Percentiles rank a stretch among this genome's conserved stretches.
These are phyloP conservation scores for Zygoascus meyerae DNA, from an alignment of 1,139 yeast genomes.

Conservation along the genomic window DNA sequence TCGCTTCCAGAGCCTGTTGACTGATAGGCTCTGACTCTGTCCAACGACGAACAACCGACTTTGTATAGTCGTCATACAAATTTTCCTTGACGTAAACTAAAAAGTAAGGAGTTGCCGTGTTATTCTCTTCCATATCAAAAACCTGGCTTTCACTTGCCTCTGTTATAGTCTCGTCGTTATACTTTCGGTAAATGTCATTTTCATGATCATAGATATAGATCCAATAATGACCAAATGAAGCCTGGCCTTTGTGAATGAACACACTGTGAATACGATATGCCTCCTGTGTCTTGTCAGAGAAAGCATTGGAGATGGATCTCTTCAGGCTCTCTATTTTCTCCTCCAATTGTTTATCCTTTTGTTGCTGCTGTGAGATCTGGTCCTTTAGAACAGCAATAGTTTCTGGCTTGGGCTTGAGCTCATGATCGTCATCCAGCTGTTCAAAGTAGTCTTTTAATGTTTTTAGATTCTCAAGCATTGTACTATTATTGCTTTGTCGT, in stretches of 20 bases:
- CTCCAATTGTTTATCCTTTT: slow-evolving; percentile 16
- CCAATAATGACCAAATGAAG: slow-evolving; percentile 96
- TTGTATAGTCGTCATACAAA: slow-evolving; percentile 51
- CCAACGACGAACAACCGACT: slow-evolving; percentile 41
- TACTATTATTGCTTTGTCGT: slow-evolving; percentile 33
- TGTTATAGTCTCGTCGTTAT: slow-evolving; percentile 85
- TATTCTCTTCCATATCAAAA: slow-evolving; percentile 48
- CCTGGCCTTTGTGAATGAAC: slow-evolving; percentile 93
- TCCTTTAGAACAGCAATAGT: slow-evolving; percentile 12
- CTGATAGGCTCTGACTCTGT: neutral
- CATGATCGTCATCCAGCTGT: slow-evolving; percentile 15
- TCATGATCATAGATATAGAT: slow-evolving; percentile 77
- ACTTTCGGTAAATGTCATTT: slow-evolving; percentile 68
- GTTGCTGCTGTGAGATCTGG: slow-evolving; percentile 16
- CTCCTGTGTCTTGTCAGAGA: slow-evolving; percentile 50
- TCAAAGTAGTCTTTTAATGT: slow-evolving; percentile 55
- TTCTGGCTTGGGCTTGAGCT: slow-evolving; percentile 8
- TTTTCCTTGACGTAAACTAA: slow-evolving; percentile 74
- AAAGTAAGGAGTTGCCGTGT: slow-evolving; percentile 91
- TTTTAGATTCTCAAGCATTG: slow-evolving; percentile 32
- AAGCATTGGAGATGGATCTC: slow-evolving; percentile 50
- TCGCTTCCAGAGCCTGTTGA: neutral
- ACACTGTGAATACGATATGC: slow-evolving; percentile 87
- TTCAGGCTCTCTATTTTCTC: slow-evolving; percentile 41
- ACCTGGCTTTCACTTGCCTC: slow-evolving; percentile 75